Conservation (phyloP, 2,329 filamentous ascomycete species). For the Aspergillus nomiae region DNA sequence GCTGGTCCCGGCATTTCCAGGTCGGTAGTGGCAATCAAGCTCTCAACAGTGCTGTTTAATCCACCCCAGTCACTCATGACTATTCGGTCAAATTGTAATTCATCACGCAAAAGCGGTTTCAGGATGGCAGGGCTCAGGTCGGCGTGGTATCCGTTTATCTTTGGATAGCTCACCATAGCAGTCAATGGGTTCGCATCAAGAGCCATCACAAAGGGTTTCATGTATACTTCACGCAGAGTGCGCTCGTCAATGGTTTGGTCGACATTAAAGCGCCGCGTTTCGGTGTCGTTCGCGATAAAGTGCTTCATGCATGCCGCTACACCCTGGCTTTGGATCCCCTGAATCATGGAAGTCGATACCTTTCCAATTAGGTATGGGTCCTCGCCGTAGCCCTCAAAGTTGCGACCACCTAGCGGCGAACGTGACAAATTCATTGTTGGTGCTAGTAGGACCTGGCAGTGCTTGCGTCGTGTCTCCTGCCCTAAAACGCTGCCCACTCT, state of each 20-base stretch:
- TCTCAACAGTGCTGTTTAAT: constrained; percentile 1
- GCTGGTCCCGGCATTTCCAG: constrained; percentile 13
- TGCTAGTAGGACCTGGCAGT: constrained; percentile 4
- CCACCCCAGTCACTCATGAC: constrained; percentile 18
- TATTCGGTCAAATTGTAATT: constrained; percentile 8
- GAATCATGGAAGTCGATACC: constrained; percentile 1
- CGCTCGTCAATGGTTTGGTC: constrained; percentile 5
- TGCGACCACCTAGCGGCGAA: constrained; percentile 19
- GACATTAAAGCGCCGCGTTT: constrained; percentile 8
- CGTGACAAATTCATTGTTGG: constrained; percentile 6
- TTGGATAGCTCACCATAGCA: constrained; percentile 19
- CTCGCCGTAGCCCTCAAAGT: constrained; percentile 20
- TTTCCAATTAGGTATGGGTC: constrained; percentile 18
- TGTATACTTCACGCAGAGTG: constrained; percentile 21
- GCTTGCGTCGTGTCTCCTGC: constrained; percentile 1
- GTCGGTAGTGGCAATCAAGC: constrained; percentile 1
- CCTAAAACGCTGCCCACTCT: not conserved
- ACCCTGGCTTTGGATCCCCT: constrained; percentile 13
- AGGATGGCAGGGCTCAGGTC: not conserved
- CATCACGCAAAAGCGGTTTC: not conserved
- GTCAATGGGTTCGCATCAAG: constrained; percentile 10
- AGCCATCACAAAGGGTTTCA: constrained; percentile 17
- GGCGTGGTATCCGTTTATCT: constrained; percentile 15
- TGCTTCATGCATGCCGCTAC: constrained; percentile 19
- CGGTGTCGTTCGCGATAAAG: constrained; percentile 20